Conservation (phyloP, 2,329 filamentous ascomycete genomes). For the Aspergillus brasiliensis region DNA sequence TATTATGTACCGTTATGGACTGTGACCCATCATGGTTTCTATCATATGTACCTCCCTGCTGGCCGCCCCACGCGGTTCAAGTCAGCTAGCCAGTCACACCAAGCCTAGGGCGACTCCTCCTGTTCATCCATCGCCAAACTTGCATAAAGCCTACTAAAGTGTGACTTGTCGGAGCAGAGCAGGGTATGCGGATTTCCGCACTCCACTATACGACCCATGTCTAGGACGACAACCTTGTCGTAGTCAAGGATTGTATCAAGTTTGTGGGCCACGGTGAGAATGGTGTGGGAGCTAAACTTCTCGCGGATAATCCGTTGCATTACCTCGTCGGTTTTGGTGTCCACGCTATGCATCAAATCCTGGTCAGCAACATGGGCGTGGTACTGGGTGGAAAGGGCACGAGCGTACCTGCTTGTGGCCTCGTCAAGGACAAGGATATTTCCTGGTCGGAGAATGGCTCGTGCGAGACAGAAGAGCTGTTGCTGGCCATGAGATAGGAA, state of each 20-base stretch:
- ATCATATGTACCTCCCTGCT: neutral
- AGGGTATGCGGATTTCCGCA: slow-evolving; percentile 38
- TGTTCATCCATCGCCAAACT: slow-evolving; percentile 26
- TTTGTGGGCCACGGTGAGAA: slow-evolving; percentile 61
- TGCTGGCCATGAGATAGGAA: slow-evolving; percentile 61
- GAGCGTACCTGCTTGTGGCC: slow-evolving; percentile 26
- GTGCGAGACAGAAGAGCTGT: slow-evolving; percentile 65
- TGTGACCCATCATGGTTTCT: no score
- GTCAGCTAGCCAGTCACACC: neutral
- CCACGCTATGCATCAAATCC: slow-evolving; percentile 48
- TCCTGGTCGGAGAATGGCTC: slow-evolving; percentile 56
- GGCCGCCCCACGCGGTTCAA: neutral
- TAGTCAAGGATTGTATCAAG: slow-evolving; percentile 50
- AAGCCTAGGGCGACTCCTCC: neutral
- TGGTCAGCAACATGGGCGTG: slow-evolving; percentile 14
- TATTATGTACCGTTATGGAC: no score
- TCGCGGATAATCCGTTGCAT: slow-evolving; percentile 60
- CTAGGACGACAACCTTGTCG: slow-evolving; percentile 42
- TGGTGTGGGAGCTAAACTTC: slow-evolving; percentile 59
- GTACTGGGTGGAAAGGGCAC: slow-evolving; percentile 13
- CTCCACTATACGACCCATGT: slow-evolving; percentile 39
- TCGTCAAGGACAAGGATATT: slow-evolving; percentile 51
- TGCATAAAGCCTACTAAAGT: slow-evolving; percentile 40
- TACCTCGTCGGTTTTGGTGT: slow-evolving; percentile 58
- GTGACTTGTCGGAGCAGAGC: slow-evolving; percentile 39